phyloP scores from a whole-genome alignment of 2,329 filamentous ascomycete species.

The Penicillium sp. region DNA sequence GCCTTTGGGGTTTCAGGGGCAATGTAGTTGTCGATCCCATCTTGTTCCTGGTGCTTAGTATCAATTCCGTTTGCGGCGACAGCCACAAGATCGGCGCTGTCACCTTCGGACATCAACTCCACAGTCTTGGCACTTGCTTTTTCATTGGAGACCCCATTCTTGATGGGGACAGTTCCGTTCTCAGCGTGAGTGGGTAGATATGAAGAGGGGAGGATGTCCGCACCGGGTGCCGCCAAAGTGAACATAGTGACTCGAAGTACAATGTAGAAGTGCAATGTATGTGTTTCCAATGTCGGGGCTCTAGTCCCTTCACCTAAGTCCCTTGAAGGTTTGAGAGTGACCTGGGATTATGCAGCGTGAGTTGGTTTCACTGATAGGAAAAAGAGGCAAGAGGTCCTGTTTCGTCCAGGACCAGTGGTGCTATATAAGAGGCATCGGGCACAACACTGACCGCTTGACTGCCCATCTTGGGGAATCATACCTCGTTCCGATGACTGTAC shows the following conservation, averaged over 20 bases:
- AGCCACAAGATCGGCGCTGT: constrained; percentile 4
- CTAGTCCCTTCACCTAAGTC: not conserved
- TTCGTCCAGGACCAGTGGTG: constrained; percentile 6
- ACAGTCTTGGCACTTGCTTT: not conserved
- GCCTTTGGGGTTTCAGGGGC: not conserved
- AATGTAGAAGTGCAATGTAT: not conserved
- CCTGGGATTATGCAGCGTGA: not conserved
- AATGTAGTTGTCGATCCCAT: constrained; percentile 2
- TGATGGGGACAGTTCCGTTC: constrained; percentile 3
- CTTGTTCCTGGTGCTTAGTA: constrained; percentile 7
- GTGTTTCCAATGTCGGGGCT: constrained; percentile 2
- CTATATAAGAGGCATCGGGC: constrained; percentile 19
- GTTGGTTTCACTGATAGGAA: not conserved
- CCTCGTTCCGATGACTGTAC: constrained; percentile 21
- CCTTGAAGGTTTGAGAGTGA: not conserved
- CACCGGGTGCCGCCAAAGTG: constrained; percentile 13
- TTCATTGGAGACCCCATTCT: constrained; percentile 1
- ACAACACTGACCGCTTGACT: not conserved
- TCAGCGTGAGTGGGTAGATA: constrained; percentile 7
- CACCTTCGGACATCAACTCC: constrained; percentile 6
- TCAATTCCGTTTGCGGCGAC: constrained; percentile 18
- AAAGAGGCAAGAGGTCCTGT: not conserved
- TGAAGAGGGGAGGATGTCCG: constrained; percentile 8
- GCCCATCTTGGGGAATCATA: not conserved
- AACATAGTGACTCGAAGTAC: constrained; percentile 23